A percentile compares a stretch with the other conserved stretches of the same genome.
Conservation (phyloP, 176 grass and related monocot species). For the Phoenix roebelenii region DNA sequence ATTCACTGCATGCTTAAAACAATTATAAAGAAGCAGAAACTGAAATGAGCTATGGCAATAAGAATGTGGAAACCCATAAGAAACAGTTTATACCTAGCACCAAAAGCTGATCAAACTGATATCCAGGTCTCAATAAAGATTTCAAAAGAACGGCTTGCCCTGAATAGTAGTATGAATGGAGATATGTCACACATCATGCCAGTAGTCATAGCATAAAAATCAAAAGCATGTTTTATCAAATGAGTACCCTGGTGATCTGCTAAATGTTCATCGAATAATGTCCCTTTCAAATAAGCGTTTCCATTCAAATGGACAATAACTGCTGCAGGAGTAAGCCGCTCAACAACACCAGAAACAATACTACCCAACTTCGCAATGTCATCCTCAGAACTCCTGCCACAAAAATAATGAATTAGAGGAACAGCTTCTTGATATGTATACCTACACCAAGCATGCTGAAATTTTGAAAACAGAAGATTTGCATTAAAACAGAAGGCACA, state of each 20-base stretch:
- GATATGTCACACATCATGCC: no score
- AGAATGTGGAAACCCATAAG: conserved; percentile 3
- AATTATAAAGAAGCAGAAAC: no score
- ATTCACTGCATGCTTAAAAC: no score
- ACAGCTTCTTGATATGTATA: no score
- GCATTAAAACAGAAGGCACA: no score
- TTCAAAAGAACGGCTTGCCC: conserved; percentile 69
- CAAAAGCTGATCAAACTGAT: conserved; percentile 72
- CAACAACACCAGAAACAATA: conserved; percentile 84
- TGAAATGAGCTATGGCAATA: not conserved
- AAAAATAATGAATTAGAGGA: no score
- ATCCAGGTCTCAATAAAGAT: conserved; percentile 76
- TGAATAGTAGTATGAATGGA: conserved; percentile 20
- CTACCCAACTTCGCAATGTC: conserved; percentile 45
- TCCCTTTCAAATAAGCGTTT: conserved; percentile 55
- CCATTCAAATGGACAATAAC: conserved; percentile 56
- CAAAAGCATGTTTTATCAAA: not conserved
- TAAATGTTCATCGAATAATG: conserved; percentile 67
- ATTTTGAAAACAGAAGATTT: no score
- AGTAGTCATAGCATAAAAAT: not conserved
- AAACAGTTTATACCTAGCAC: conserved; percentile 62
- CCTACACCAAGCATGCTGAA: no score
- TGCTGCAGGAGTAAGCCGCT: conserved; percentile 62
- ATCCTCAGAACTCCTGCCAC: conserved; percentile 30
- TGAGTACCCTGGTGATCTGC: conserved; percentile 59